Evolutionary conservation across 2,329 filamentous ascomycete species (phyloP).

Genomic region (Trichophyton schoenleinii): DNA sequence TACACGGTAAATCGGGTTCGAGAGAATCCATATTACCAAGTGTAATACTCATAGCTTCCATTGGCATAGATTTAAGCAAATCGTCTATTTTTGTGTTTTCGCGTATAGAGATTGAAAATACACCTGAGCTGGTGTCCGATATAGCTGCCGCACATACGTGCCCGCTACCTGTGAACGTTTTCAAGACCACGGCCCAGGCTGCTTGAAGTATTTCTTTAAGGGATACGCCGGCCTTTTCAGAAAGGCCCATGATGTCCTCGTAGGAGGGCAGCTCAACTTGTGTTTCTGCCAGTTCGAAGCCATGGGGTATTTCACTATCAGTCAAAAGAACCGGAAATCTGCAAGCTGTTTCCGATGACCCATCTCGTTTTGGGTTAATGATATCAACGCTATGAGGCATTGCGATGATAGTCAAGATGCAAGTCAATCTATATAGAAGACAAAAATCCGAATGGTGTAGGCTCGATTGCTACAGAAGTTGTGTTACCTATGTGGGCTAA

Average conservation of each 20-base stretch:
- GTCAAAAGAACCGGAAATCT: not conserved
- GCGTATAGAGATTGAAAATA: not conserved
- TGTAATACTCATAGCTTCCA: not conserved
- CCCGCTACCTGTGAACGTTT: not conserved
- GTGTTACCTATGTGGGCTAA: too few relatives aligned
- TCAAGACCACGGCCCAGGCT: not conserved
- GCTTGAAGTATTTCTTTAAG: not conserved
- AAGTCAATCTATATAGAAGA: not conserved
- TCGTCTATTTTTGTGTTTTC: not conserved
- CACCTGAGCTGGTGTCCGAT: not conserved
- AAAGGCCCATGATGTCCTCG: not conserved
- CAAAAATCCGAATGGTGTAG: not conserved
- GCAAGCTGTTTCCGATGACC: not conserved
- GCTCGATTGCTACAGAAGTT: too few relatives aligned
- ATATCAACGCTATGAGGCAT: not conserved
- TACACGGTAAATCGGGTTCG: not conserved
- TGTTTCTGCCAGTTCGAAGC: not conserved
- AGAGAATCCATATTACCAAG: not conserved
- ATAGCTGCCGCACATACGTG: not conserved
- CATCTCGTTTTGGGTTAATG: not conserved
- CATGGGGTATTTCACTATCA: not conserved
- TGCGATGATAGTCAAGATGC: not conserved
- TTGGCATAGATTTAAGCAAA: not conserved
- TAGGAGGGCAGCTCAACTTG: not conserved
- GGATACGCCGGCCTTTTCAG: not conserved